Base-by-base conservation (phyloP, 805 yeast species). In the Pichia membranifaciens region DNA sequence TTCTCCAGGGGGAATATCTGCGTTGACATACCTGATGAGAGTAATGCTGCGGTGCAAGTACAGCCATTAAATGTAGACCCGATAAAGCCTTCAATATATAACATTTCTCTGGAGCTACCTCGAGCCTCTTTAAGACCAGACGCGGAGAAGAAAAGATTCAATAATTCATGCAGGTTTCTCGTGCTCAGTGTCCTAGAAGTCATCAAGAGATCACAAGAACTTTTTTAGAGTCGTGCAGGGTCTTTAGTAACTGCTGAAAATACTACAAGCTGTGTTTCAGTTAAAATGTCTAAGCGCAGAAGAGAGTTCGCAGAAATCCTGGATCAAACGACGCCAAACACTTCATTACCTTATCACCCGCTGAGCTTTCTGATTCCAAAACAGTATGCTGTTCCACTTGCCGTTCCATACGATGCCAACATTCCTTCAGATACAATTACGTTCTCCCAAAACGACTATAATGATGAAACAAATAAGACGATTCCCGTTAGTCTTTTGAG, bases 281-380 rank as follows among this genome's bases (percentile, higher is more conserved):
- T 13, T 17, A 6, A n/a, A 7, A 41, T 42, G 45, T 12, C 41
- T n/a, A 44, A 38, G 33, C 35, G 38, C 17, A 29, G 12, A n/a
- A 44, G 41, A 20, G 41, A 38, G 16, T 8, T 22, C 18, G 36
- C 8, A 9, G 32, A 15, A 12, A 25, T 25, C 23, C 20, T 18
- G n/a, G 22, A 57, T 54, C 22, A 47, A 25, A 33, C 5, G 49
- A 50, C 25, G 38, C 51, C 61, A 20, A 50, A 54, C 4, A 53
- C 60, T 10, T 59, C 61, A 2, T 44, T 64, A 38, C 43, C 55
- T 12, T 51, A 48, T 23, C 57, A 54, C 21, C 75, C 76, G 0
- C 44, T 72, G 42, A 58, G 64, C 17, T 69, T 61, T 40, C 51
- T 72, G 15, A 55, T 70, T 2, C 77, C 77, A 2, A 64, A 61